Evolutionary conservation across 2,329 filamentous ascomycete genomes (phyloP).

Genomic region (Basipetospora chlamydospora): DNA sequence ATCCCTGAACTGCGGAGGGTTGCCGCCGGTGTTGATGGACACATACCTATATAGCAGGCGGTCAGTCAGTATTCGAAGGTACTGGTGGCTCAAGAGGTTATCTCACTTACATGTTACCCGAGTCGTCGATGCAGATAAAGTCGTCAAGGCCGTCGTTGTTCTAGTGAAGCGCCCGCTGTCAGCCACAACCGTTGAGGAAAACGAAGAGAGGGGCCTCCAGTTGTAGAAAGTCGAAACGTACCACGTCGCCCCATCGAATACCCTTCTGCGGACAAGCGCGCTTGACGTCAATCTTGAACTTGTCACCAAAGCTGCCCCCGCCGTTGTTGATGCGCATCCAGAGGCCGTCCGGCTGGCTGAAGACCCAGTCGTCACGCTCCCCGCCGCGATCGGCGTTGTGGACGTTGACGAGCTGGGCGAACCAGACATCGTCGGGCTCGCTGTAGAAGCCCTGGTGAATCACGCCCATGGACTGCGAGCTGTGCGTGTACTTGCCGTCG

Average conservation of each 20-base stretch:
- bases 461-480: constrained; percentile 8
- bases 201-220: too few relatives aligned
- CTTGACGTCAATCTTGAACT: constrained; percentile 7
- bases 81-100: too few relatives aligned
- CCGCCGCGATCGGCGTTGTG: background rate
- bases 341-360: background rate
- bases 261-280: background rate
- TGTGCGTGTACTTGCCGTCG: constrained; percentile 16
- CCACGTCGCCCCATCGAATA: background rate
- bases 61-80: too few relatives aligned
- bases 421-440: background rate
- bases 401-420: background rate
- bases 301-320: background rate
- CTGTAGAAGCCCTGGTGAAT: background rate
- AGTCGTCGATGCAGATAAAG: constrained; percentile 13
- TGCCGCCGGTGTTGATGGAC: background rate
- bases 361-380: background rate
- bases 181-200: too few relatives aligned
- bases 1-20: background rate
- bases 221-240: too few relatives aligned
- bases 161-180: background rate
- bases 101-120: constrained; percentile 12
- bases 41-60: background rate
- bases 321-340: background rate
- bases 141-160: constrained; percentile 12